Evolutionary conservation across 2,329 filamentous ascomycete genomes (phyloP).

Genomic region (Golovinomyces cichoracearum): DNA sequence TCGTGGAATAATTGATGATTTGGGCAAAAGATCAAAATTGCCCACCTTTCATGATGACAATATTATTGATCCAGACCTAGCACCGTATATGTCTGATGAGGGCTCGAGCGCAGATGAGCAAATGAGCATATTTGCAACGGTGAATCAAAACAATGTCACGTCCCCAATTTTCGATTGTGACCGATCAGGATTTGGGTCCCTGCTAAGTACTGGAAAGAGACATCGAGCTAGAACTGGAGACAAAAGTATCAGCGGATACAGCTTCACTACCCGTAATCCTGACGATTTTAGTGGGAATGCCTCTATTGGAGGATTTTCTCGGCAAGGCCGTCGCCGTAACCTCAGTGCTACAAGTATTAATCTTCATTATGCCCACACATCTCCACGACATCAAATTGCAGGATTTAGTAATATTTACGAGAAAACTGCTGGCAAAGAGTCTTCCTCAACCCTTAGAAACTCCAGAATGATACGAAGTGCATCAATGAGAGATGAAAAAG

Average conservation of each 20-base stretch:
- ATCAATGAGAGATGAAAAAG: conserved; percentile 49
- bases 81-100: conserved; percentile 82
- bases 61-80: conserved; percentile 89
- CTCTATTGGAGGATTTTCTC: conserved; percentile 31
- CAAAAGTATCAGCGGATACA: conserved; percentile 46
- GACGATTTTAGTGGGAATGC: conserved; percentile 35
- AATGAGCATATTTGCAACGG: conserved; percentile 55
- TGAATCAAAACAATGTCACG: conserved; percentile 38
- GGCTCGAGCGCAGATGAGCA: conserved; percentile 84
- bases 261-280: conserved; percentile 35
- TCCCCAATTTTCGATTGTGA: conserved; percentile 48
- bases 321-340: conserved; percentile 48
- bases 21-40: conserved; percentile 37
- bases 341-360: conserved; percentile 57
- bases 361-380: conserved; percentile 36
- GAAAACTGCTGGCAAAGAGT: conserved; percentile 7
- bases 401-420: conserved; percentile 17
- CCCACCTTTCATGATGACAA: conserved; percentile 96
- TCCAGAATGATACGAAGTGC: conserved; percentile 46
- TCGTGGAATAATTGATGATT: conserved; percentile 43
- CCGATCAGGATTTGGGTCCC: conserved; percentile 38
- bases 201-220: conserved; percentile 50
- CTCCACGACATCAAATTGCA: conserved; percentile 33
- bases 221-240: conserved; percentile 47
- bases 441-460: conserved; percentile 7